Evolutionary conservation across 306 rosid genomes (phyloP).

Genomic region (Ammopiptanthus mongolicus): DNA sequence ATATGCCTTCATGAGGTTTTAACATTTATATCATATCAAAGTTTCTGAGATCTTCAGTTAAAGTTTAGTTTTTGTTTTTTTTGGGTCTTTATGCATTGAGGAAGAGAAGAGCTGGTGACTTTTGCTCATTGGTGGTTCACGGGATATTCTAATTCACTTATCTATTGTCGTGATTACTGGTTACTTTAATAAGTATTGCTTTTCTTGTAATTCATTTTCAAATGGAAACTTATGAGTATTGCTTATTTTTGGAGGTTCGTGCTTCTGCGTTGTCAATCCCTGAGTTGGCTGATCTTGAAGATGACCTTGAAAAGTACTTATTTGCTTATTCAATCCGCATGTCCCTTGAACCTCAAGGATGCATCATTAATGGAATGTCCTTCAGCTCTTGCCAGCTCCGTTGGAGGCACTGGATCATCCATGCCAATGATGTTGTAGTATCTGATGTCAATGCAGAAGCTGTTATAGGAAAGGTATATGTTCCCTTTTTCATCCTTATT

Average conservation of each 20-base stretch:
- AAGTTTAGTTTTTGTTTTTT: neutral
- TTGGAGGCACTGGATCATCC: constrained; percentile 71
- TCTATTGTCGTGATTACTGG: neutral
- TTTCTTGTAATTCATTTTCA: neutral
- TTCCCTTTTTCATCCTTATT: neutral
- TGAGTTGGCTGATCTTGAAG: constrained; percentile 40
- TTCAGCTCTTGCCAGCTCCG: constrained; percentile 74
- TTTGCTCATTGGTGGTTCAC: neutral
- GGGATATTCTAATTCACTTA: constrained; percentile 5
- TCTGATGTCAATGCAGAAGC: constrained; percentile 60
- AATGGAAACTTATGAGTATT: constrained; percentile 21
- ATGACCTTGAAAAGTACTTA: constrained; percentile 28
- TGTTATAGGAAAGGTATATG: constrained; percentile 73
- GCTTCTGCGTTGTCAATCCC: constrained; percentile 79
- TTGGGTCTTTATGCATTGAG: neutral
- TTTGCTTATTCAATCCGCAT: constrained; percentile 81
- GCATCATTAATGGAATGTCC: constrained; percentile 50
- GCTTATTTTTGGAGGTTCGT: constrained; percentile 51
- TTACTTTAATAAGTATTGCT: neutral
- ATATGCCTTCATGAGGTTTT: neutral
- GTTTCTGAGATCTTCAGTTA: neutral
- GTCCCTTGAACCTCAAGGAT: constrained; percentile 72
- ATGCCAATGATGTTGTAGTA: constrained; percentile 43
- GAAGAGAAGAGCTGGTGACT: constrained; percentile 11
- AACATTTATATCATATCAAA: neutral